Conservation (phyloP, 495 filamentous ascomycete genomes). For the Neohortaea acidophila region DNA sequence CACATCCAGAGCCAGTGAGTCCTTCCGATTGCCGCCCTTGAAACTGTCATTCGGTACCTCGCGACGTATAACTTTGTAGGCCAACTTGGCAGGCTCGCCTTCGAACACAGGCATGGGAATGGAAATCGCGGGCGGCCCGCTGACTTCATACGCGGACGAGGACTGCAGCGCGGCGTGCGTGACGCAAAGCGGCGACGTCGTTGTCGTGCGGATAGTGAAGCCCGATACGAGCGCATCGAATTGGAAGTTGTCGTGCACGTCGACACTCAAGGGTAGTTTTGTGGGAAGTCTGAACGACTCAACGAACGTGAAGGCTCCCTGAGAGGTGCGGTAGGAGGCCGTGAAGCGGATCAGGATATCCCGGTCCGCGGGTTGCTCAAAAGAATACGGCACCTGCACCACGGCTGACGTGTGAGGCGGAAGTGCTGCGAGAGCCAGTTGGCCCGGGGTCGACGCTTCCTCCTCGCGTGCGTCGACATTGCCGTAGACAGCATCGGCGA, state of each 20-base stretch:
- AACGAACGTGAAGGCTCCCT: slow-evolving; percentile 56
- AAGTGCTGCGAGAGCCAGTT: slow-evolving; percentile 49
- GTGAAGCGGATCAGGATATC: slow-evolving; percentile 64
- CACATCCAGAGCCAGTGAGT: slow-evolving; percentile 52
- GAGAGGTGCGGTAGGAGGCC: slow-evolving; percentile 57
- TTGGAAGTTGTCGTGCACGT: slow-evolving; percentile 94
- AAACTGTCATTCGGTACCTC: too few relatives aligned
- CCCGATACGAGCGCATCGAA: slow-evolving; percentile 64
- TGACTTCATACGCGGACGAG: slow-evolving; percentile 53
- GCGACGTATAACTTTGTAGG: slow-evolving; percentile 63
- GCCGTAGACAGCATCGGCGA: slow-evolving; percentile 46
- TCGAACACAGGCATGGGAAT: slow-evolving; percentile 53
- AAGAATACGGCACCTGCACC: slow-evolving; percentile 65
- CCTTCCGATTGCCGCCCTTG: too few relatives aligned
- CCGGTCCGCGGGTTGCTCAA: slow-evolving; percentile 61
- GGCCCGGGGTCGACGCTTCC: slow-evolving; percentile 27
- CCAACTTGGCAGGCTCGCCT: slow-evolving; percentile 64
- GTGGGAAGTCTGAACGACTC: slow-evolving; percentile 49
- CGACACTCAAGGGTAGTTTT: slow-evolving; percentile 71
- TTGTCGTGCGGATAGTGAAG: slow-evolving; percentile 75
- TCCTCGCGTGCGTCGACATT: slow-evolving; percentile 31
- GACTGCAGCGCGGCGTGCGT: slow-evolving; percentile 51
- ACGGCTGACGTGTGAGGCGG: slow-evolving; percentile 32
- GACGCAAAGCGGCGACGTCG: slow-evolving; percentile 55
- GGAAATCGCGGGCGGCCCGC: slow-evolving; percentile 36